Conservation (phyloP, 2,329 filamentous ascomycete species). For the Coleophoma eucalyptorum region DNA sequence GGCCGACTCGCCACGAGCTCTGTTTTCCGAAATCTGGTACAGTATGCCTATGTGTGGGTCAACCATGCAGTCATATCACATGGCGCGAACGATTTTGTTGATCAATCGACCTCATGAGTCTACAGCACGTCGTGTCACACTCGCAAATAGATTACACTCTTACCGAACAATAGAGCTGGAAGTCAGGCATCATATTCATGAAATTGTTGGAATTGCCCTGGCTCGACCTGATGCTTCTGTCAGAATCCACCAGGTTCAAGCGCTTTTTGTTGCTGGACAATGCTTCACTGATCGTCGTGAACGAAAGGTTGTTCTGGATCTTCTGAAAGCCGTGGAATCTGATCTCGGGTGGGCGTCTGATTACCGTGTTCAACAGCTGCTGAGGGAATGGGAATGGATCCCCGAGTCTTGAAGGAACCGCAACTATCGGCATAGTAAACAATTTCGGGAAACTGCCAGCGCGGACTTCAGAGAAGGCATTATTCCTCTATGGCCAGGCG, state of each 20-base stretch:
- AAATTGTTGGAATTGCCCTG: constrained; percentile 58
- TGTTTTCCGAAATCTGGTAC: constrained; percentile 58
- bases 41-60: constrained; percentile 59
- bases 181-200: constrained; percentile 52
- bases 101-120: constrained; percentile 57
- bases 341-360: constrained; percentile 62
- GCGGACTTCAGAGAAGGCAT: background rate
- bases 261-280: constrained; percentile 59
- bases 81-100: constrained; percentile 57
- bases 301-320: constrained; percentile 47
- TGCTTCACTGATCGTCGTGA: constrained; percentile 51
- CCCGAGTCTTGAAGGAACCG: constrained; percentile 8
- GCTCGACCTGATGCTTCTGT: constrained; percentile 51
- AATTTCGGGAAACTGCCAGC: background rate
- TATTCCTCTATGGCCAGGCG: background rate
- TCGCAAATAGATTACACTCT: constrained; percentile 49
- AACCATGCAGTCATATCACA: constrained; percentile 63
- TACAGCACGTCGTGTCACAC: constrained; percentile 44
- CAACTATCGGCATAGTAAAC: background rate
- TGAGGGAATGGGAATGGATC: constrained; percentile 35
- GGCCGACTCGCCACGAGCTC: constrained; percentile 25
- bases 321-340: constrained; percentile 55
- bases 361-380: constrained; percentile 52
- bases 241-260: constrained; percentile 53
- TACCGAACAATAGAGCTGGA: constrained; percentile 54